Evolutionary conservation across 2,329 filamentous ascomycete genomes (phyloP).

Genomic region (Amauroascus verrucosus): DNA sequence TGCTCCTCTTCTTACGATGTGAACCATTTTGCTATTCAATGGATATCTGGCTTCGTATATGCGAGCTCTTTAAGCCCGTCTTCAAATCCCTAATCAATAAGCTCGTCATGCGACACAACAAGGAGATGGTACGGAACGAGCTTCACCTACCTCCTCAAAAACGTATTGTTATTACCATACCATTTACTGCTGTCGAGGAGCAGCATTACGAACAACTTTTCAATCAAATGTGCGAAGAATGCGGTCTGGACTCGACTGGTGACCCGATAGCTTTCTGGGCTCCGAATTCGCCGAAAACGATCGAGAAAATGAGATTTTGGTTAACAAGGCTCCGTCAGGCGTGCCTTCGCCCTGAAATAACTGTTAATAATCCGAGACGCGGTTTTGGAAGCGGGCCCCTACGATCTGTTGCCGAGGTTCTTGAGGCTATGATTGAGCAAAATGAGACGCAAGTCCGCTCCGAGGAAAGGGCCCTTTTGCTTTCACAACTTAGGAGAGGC

Average conservation of each 20-base stretch:
- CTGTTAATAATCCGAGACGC: slow-evolving; percentile 50
- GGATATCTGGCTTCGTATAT: slow-evolving; percentile 58
- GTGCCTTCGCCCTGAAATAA: slow-evolving; percentile 76
- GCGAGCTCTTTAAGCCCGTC: slow-evolving; percentile 48
- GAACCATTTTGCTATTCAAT: slow-evolving; percentile 60
- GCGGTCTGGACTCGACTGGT: slow-evolving; percentile 56
- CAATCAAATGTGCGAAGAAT: slow-evolving; percentile 60
- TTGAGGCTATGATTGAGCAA: slow-evolving; percentile 85
- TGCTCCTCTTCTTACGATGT: slow-evolving; percentile 70
- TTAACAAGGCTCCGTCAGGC: slow-evolving; percentile 69
- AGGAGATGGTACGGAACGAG: slow-evolving; percentile 67
- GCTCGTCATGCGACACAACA: slow-evolving; percentile 76
- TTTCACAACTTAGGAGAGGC: slow-evolving; percentile 56
- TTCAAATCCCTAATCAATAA: slow-evolving; percentile 60
- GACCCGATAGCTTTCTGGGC: slow-evolving; percentile 57
- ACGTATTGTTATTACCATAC: slow-evolving; percentile 75
- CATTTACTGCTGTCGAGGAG: slow-evolving; percentile 82
- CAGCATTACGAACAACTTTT: slow-evolving; percentile 75
- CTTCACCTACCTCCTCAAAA: slow-evolving; percentile 71
- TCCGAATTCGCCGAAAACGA: slow-evolving; percentile 44
- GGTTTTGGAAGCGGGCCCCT: slow-evolving; percentile 60
- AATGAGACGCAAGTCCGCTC: slow-evolving; percentile 56
- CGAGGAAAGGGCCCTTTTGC: slow-evolving; percentile 58
- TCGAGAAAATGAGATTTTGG: slow-evolving; percentile 70
- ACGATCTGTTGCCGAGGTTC: slow-evolving; percentile 72